phyloP scores from a whole-genome alignment of 2,329 filamentous ascomycete genomes.

The Mariannaea elegans region DNA sequence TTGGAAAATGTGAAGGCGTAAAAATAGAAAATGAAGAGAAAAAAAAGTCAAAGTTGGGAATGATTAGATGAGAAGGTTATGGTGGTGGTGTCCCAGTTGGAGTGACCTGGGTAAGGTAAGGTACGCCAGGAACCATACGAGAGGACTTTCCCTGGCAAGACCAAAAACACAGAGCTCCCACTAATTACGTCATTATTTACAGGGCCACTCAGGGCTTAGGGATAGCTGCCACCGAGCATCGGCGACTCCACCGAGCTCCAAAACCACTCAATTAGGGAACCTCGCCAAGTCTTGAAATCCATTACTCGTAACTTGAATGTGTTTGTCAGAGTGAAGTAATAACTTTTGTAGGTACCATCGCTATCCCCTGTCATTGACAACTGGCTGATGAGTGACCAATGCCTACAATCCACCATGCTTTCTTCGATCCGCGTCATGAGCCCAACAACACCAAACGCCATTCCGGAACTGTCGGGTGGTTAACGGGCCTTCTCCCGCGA shows the following conservation, averaged over 20 bases:
- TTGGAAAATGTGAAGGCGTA: not conserved
- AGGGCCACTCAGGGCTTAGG: not conserved
- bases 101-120: constrained; percentile 16
- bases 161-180: not conserved
- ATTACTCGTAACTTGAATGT: not conserved
- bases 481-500: constrained; percentile 3
- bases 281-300: constrained; percentile 2
- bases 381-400: constrained; percentile 3
- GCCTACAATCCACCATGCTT: too few relatives aligned
- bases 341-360: not conserved
- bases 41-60: not conserved
- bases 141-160: too few relatives aligned
- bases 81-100: constrained; percentile 10
- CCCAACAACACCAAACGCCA: not conserved
- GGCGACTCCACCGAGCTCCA: constrained; percentile 12
- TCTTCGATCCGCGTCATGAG: too few relatives aligned
- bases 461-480: constrained; percentile 18
- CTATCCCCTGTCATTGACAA: constrained; percentile 12
- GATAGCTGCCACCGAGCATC: constrained; percentile 7
- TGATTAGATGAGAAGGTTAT: not conserved
- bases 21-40: not conserved
- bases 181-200: constrained; percentile 9
- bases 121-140: constrained; percentile 7
- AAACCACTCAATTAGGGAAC: not conserved
- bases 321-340: constrained; percentile 22